Evolutionary conservation across 306 rosid species (phyloP), one percentile per base, ranked within the genome.

Genomic region (Vigna reflexopilosa): DNA sequence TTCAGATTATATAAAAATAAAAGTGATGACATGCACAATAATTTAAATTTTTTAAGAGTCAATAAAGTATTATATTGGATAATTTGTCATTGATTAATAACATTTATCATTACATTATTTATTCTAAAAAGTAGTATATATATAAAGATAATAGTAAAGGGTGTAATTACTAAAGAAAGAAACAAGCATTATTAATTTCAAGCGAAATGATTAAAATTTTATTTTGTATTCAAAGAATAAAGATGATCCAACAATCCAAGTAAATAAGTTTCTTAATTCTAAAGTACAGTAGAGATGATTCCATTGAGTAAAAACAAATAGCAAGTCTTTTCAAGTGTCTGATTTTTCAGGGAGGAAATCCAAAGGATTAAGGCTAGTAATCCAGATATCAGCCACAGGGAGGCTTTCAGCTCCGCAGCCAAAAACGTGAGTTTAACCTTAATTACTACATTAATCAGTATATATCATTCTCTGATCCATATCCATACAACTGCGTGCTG

Each of bases 401-500:
- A 93, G 80, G 99, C 99, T 81, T 95, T 95, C 77, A 95, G 99
- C 85, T 86, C 98, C 0, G 98, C 99, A 12, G 98, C 98, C 4
- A 95, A 95, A 88, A 95, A 95, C 78, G 99, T 95, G 86, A 91
- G 97, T 88, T 34, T 62, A 22, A 24, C 2, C 9, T 74, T 70
- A 44, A 34, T 67, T 30, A 56, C 15, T 38, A 59, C 12, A 15
- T 52, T 22, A 24, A 4, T 74, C 7, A 14, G 8, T 62, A 7
- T 40, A 45, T 45, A 45, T 45, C 28, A 22, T 14, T 30, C 14
- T 26, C 15, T 36, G 8, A 42, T 28, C 15, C 49, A 28, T 49
- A 42, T 28, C 15, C 49, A 28, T 49, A 44, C 7, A 74, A 59
- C 13, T 24, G 54, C 49, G 47, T 45, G 22, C 13, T 38, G 50